These are phyloP conservation scores for Leucocoprinus sp. DNA, from an alignment of 768 basidiomycete genomes.

Conservation along the genomic window DNA sequence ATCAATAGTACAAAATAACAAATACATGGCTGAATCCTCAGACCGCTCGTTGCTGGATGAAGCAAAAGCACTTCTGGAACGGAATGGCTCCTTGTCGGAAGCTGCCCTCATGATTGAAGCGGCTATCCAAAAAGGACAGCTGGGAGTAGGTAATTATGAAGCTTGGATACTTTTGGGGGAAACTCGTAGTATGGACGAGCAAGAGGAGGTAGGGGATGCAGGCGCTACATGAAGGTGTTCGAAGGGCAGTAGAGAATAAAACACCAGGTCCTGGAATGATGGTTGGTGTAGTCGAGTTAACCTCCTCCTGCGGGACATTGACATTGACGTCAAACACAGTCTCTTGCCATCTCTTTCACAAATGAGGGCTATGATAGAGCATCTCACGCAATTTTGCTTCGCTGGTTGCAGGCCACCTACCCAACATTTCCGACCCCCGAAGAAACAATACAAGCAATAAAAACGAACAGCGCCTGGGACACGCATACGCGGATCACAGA, in stretches of 20 bases:
- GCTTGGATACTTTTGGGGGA: conserved; percentile 91
- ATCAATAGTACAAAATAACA: conserved; percentile 59
- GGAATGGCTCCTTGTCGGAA: conserved; percentile 82
- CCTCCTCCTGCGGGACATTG: not conserved
- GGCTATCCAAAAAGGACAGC: conserved; percentile 74
- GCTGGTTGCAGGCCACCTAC: conserved; percentile 70
- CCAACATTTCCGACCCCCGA: conserved; percentile 47
- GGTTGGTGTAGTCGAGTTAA: conserved; percentile 32
- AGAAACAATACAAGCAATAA: conserved; percentile 45
- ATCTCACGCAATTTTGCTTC: conserved; percentile 77
- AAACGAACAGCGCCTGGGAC: conserved; percentile 67
- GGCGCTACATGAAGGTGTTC: conserved; percentile 68
- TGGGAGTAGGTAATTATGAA: conserved; percentile 78
- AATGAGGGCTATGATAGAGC: conserved; percentile 89
- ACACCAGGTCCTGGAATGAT: conserved; percentile 67
- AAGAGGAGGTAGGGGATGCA: conserved; percentile 77
- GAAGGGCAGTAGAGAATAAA: conserved; percentile 53
- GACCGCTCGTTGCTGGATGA: conserved; percentile 50
- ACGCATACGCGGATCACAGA: conserved; percentile 75
- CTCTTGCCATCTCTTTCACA: conserved; percentile 91
- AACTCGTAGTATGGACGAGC: conserved; percentile 83
- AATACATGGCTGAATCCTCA: conserved; percentile 44
- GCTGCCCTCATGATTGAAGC: conserved; percentile 85
- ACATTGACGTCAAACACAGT: conserved; percentile 37
- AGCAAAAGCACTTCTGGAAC: conserved; percentile 69